Evolutionary conservation across 2,329 filamentous ascomycete genomes (phyloP), one percentile per base, ranked within the genome.

Genomic region (Calonectria crousiana): DNA sequence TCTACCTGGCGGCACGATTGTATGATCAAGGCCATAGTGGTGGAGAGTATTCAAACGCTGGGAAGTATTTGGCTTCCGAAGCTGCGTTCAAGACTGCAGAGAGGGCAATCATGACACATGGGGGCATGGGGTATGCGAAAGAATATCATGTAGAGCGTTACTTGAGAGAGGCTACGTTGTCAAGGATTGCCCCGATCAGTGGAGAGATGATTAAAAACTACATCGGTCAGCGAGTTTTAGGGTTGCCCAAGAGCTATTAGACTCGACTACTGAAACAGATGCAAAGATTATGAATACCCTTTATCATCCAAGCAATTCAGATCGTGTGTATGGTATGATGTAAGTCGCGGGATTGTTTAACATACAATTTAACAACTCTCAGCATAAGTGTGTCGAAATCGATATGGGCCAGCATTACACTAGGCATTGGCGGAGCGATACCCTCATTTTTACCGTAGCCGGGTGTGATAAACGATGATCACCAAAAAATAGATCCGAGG

Each of bases 151-250:
- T 75, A 3, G 74, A 75, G 32, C 70, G 74, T 5, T 75, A 75
- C n/a, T 14, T 73, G 18, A 47, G 71, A 36, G 71, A 73, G 49
- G 10, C 71, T 10, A 68, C 28, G 2, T n/a, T 75, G 20, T 41
- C 74, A 14, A 28, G 74, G 9, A 69, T 75, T 4, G 74, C 74
- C 9, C 71, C 74, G 2, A 32, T 73, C 14, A 75, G 74, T 23
- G 71, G 52, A 20, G 74, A 75, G 32, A 75, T 75, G 71, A 75
- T 75, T 30, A 75, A 75, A 38, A 75, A 73, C 41, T 75, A 75
- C 32, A 71, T 75, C 6, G 71, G 74, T 0, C 71, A 73, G 28
- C 34, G 66, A 3, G 66, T 73, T 41, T 26, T 73, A 10, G 71
- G 71, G 2, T 38, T 73, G 2, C 71, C 71, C 5, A 73, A 73